These are phyloP conservation scores for Pugionium dolabratum DNA, from an alignment of 345 rosid species.

Conservation along the genomic window DNA sequence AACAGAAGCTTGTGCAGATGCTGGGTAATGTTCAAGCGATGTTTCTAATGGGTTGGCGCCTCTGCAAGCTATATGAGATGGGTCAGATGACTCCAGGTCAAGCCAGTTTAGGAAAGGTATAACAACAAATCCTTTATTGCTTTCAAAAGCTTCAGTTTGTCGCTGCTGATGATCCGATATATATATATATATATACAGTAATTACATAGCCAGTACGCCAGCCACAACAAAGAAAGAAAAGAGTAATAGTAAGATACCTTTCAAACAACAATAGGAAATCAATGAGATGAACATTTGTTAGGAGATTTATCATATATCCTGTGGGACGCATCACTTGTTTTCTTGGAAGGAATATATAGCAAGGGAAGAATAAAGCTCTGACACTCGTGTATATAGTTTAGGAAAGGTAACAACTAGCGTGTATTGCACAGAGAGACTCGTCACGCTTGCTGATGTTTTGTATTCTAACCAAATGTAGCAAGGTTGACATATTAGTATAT, in stretches of 20 bases:
- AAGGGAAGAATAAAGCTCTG: background rate
- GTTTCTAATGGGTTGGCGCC: constrained; percentile 93
- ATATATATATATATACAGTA: background rate
- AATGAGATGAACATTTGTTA: background rate
- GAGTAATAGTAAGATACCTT: background rate
- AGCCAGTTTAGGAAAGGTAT: constrained; percentile 96
- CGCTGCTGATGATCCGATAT: background rate
- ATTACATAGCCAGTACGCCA: background rate
- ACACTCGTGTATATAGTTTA: background rate
- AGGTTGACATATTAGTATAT: background rate
- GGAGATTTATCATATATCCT: background rate
- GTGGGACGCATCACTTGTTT: background rate
- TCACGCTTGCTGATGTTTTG: too few species aligned
- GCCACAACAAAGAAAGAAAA: background rate
- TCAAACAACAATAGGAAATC: background rate
- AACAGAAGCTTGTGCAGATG: constrained; percentile 88
- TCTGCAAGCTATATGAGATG: constrained; percentile 82
- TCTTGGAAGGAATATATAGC: background rate
- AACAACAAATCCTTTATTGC: constrained; percentile 2
- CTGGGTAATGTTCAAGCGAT: constrained; percentile 90
- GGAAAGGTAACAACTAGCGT: background rate
- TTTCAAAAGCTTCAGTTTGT: background rate
- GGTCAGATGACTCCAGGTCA: constrained; percentile 93
- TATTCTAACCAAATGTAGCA: background rate
- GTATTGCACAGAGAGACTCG: background rate